Conservation (phyloP, 805 yeast species). For the Pichia cabralensis region DNA sequence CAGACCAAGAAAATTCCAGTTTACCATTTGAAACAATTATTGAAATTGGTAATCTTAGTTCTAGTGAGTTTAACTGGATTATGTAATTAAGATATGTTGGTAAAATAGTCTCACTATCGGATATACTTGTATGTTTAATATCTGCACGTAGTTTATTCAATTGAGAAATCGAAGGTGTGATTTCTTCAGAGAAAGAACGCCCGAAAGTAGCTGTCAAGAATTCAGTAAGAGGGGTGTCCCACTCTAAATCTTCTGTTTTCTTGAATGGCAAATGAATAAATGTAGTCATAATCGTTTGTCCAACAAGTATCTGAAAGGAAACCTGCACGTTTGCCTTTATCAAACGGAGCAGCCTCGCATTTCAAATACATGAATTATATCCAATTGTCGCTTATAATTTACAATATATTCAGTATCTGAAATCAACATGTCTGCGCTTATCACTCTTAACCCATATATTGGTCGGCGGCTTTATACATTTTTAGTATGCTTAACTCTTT, state of each 20-base stretch:
- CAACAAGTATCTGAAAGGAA: neutral
- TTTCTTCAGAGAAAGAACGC: conserved; percentile 34
- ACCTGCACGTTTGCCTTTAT: neutral
- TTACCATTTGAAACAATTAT: conserved; percentile 18
- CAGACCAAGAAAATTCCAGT: conserved; percentile 69
- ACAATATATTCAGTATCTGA: too few species aligned
- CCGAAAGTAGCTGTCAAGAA: conserved; percentile 61
- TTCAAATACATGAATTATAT: too few species aligned
- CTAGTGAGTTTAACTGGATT: conserved; percentile 72
- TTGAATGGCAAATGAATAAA: conserved; percentile 27
- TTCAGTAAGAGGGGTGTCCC: conserved; percentile 50
- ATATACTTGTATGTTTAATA: conserved; percentile 40
- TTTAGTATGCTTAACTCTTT: too few species aligned
- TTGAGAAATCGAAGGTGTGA: conserved; percentile 41
- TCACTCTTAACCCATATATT: too few species aligned
- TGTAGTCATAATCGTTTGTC: conserved; percentile 11
- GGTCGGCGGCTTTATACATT: too few species aligned
- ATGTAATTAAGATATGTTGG: conserved; percentile 54
- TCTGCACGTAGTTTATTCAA: conserved; percentile 55
- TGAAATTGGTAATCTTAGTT: conserved; percentile 61
- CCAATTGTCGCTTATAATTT: too few species aligned
- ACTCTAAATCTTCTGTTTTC: conserved; percentile 49
- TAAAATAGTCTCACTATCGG: conserved; percentile 24
- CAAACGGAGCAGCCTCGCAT: too few species aligned
- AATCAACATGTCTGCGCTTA: too few species aligned